Percentiles rank a stretch among this genome's conserved stretches.
Evolutionary conservation across 148 eudicot species (phyloP).

Genomic region (Cornus kousa): DNA sequence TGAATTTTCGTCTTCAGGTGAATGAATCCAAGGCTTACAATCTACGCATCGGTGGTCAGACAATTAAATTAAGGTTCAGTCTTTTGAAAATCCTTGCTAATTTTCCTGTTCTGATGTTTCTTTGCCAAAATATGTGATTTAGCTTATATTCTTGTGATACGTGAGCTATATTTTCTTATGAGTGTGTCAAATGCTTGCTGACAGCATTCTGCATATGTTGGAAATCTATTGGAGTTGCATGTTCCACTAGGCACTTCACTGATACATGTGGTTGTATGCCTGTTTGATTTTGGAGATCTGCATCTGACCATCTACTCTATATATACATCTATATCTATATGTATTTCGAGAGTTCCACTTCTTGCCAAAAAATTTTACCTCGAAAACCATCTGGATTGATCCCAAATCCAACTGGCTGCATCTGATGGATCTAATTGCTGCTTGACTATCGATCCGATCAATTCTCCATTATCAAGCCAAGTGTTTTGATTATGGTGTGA

Average conservation of each 20-base stretch:
- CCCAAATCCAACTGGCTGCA: too few species aligned
- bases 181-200: neutral
- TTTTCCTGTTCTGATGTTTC: neutral
- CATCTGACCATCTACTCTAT: too few species aligned
- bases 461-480: neutral
- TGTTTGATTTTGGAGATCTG: too few species aligned
- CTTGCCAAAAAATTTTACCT: too few species aligned
- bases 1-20: conserved; percentile 45
- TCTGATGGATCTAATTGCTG: too few species aligned
- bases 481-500: neutral
- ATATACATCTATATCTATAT: too few species aligned
- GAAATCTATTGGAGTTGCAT: neutral
- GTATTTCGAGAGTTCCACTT: too few species aligned
- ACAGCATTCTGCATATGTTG: neutral
- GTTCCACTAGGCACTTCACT: neutral
- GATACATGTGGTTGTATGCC: too few species aligned
- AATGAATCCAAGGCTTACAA: conserved; percentile 52
- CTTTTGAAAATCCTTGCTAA: neutral
- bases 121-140: neutral
- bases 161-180: neutral
- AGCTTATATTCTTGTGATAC: neutral
- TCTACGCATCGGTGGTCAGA: conserved; percentile 46
- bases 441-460: too few species aligned
- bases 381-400: too few species aligned
- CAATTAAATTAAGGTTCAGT: conserved; percentile 66